These are phyloP conservation scores for Fraxinus floribunda DNA, from an alignment of 305 asterid species.

Conservation along the genomic window DNA sequence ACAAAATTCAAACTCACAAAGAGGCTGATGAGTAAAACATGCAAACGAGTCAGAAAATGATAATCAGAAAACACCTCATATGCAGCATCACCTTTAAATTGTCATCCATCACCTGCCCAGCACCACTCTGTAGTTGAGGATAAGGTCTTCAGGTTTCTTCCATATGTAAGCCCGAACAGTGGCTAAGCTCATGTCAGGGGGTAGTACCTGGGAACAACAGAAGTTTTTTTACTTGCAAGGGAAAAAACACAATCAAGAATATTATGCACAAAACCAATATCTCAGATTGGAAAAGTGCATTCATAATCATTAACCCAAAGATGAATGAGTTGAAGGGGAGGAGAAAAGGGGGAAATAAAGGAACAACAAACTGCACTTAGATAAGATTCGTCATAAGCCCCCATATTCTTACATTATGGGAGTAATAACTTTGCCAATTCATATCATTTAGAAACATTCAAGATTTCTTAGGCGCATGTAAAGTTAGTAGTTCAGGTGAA, in stretches of 20 bases:
- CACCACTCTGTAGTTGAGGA: slow-evolving; percentile 71
- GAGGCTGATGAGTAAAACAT: neutral
- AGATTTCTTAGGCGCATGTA: neutral
- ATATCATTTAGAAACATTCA: neutral
- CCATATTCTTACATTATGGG: slow-evolving; percentile 6
- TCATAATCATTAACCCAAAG: slow-evolving; percentile 8
- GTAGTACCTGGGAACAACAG: slow-evolving; percentile 56
- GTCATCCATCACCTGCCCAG: slow-evolving; percentile 56
- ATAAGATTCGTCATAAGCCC: neutral
- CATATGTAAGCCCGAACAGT: slow-evolving; percentile 88
- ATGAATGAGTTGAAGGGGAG: slow-evolving; percentile 1
- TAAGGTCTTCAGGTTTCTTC: slow-evolving; percentile 91
- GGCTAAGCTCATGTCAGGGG: slow-evolving; percentile 93
- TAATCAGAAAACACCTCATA: slow-evolving; percentile 13
- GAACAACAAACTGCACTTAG: neutral
- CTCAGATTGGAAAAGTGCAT: neutral
- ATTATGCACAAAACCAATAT: neutral
- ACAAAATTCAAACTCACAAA: neutral
- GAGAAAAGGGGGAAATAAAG: neutral
- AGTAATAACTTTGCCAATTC: neutral
- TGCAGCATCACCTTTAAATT: slow-evolving; percentile 25
- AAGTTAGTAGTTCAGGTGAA: neutral
- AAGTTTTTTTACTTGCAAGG: slow-evolving; percentile 16
- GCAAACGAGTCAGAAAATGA: neutral
- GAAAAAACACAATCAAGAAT: slow-evolving; percentile 18